A percentile compares a stretch with the other conserved stretches of the same genome.
phyloP scores from a whole-genome alignment of 306 rosid species.

The Boehmeria nivea region DNA sequence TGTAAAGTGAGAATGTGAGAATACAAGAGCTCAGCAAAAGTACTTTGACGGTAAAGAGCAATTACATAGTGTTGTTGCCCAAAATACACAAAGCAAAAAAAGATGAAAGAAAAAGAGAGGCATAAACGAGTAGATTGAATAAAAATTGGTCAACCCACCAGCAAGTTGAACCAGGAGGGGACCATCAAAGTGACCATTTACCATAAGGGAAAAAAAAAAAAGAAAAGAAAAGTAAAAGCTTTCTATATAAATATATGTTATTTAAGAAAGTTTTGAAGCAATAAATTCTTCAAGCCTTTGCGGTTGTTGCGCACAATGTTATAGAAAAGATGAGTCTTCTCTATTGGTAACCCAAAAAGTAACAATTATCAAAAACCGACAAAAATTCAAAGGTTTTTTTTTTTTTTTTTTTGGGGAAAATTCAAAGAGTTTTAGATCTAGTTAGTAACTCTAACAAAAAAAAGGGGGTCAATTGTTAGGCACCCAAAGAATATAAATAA shows the following conservation, averaged over 20 bases:
- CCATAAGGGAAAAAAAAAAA: not conserved
- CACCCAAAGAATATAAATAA: no score
- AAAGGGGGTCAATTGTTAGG: conserved; percentile 11
- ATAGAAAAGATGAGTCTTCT: not conserved
- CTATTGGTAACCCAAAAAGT: conserved; percentile 5
- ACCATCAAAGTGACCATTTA: not conserved
- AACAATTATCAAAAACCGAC: conserved; percentile 9
- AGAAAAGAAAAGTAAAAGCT: not conserved
- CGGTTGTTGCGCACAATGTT: conserved; percentile 1
- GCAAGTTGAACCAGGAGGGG: not conserved
- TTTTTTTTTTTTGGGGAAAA: no score
- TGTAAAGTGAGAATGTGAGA: no score
- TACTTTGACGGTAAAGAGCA: no score
- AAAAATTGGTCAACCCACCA: not conserved
- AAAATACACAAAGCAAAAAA: not conserved
- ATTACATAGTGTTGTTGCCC: no score
- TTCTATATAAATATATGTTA: not conserved
- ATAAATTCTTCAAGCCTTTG: not conserved
- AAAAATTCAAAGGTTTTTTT: conserved; percentile 7
- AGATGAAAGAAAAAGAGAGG: no score
- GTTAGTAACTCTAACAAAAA: conserved; percentile 4
- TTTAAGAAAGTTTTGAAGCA: no score
- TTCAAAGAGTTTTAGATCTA: conserved; percentile 4
- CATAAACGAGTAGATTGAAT: no score
- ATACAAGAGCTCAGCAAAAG: no score